These are phyloP conservation scores for Croton laevigatus DNA, from an alignment of 441 rosid genomes.

Conservation along the genomic window DNA sequence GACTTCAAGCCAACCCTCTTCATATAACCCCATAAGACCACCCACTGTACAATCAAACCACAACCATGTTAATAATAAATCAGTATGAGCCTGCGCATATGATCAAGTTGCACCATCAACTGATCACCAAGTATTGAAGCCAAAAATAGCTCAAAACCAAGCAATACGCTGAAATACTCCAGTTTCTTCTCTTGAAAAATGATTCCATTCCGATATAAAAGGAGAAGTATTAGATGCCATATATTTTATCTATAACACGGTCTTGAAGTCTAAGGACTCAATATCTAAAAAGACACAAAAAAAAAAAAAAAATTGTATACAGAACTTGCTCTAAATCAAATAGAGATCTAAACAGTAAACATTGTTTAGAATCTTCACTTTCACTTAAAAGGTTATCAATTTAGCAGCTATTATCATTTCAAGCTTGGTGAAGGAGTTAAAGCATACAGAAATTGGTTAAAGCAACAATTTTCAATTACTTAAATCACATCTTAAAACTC, in stretches of 20 bases:
- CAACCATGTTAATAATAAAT: constrained; percentile 8
- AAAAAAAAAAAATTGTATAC: too few relatives aligned
- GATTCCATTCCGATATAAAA: background rate
- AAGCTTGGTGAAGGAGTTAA: background rate
- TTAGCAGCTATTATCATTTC: background rate
- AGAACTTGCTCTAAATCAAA: too few relatives aligned
- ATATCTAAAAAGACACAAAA: too few relatives aligned
- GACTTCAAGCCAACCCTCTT: constrained; percentile 91
- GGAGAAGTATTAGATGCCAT: background rate
- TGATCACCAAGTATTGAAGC: constrained; percentile 1
- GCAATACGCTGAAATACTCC: background rate
- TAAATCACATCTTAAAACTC: background rate
- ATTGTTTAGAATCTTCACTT: background rate
- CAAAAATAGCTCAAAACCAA: constrained; percentile 4
- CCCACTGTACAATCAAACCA: constrained; percentile 48
- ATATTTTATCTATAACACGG: background rate
- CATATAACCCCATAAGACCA: constrained; percentile 74
- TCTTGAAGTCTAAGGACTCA: background rate
- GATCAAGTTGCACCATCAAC: background rate
- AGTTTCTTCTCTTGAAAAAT: background rate
- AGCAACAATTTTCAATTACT: background rate
- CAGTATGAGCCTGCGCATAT: background rate
- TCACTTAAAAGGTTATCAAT: background rate
- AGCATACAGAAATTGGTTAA: background rate
- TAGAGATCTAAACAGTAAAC: background rate